Base-by-base conservation (phyloP, 2,329 filamentous ascomycete species). In the Nannizziopsis barbatae region DNA sequence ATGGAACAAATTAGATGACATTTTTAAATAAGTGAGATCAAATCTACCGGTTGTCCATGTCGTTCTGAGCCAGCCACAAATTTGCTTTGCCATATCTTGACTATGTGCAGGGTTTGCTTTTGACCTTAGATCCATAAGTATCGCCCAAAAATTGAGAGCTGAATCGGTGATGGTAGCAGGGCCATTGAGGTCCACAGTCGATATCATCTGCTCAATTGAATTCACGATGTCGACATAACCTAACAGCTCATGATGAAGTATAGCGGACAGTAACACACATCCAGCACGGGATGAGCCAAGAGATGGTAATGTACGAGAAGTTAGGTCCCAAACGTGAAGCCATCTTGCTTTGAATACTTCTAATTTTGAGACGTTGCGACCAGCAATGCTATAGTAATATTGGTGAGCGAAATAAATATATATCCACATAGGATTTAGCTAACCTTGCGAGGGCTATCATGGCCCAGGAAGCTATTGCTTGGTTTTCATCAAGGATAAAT, bases 381-480 rank as follows among this genome's bases (percentile, higher is more conserved):
- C 56, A 9, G 62, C 62, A 50, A 69, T 57, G 48, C 67, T 69
- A 50, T 51, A 14, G 43, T 49, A 22, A 17, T 37, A 17, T 42
- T 46, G 38, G 27, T 41, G 30, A 52, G 37, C n/a, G 42, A 36
- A 33, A 12, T 10, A 18, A 5, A 45, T 15, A 40, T 27, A 27
- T 27, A 33, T 42, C 38, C 47, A 11, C 2, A 35, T 18, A 5
- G 31, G n/a, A 7, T 14, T 5, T 12, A 44, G 65, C 74, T 60
- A 69, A 89, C 86, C 84, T 86, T 53, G 86, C 74, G 60, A 87
- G 79, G n/a, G 81, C 83, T 45, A 95, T 64, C 71, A 94, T 79
- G 14, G 87, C 83, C 92, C 92, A 98, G 0, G 81, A 86, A 6
- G 81, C 77, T 36, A 82, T 70, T 7, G 66, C 64, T 11, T 69